A percentile compares a stretch with the other conserved stretches of the same genome.
phyloP scores from a whole-genome alignment of 2,329 filamentous ascomycete genomes.

The Fusarium ramigenum region DNA sequence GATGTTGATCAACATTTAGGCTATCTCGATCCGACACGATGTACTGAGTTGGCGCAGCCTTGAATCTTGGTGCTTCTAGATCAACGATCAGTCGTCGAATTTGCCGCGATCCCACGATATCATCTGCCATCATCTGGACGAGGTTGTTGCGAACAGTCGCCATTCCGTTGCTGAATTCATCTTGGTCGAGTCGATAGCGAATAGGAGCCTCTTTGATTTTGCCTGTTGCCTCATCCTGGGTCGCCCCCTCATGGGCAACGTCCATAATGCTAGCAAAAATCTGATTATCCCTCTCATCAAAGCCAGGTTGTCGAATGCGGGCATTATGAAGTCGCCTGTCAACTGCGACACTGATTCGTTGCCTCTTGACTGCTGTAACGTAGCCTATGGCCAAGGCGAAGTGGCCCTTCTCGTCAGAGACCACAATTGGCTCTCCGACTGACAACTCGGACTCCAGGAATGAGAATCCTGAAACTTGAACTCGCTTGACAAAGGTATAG shows the following conservation, averaged over 20 bases:
- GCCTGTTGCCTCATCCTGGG: slow-evolving; percentile 60
- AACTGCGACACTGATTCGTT: slow-evolving; percentile 85
- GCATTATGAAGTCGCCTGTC: slow-evolving; percentile 91
- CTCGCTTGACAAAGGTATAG: slow-evolving; percentile 84
- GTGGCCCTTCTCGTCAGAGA: slow-evolving; percentile 94
- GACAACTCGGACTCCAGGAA: slow-evolving; percentile 91
- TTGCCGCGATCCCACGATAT: slow-evolving; percentile 73
- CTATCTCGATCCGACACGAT: slow-evolving; percentile 68
- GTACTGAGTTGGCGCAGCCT: slow-evolving; percentile 70
- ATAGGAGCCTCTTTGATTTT: slow-evolving; percentile 65
- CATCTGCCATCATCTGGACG: slow-evolving; percentile 88
- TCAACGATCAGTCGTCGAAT: slow-evolving; percentile 86
- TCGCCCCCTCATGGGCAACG: slow-evolving; percentile 66
- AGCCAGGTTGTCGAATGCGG: slow-evolving; percentile 77
- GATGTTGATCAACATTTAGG: slow-evolving; percentile 87
- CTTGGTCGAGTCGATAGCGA: slow-evolving; percentile 90
- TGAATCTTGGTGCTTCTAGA: slow-evolving; percentile 77
- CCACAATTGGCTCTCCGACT: slow-evolving; percentile 90
- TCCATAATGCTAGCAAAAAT: slow-evolving; percentile 94
- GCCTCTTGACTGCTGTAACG: slow-evolving; percentile 79
- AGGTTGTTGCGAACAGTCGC: slow-evolving; percentile 93
- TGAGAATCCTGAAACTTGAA: slow-evolving; percentile 70
- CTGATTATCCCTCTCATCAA: slow-evolving; percentile 81
- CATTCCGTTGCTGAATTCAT: slow-evolving; percentile 99
- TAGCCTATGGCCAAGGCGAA: slow-evolving; percentile 95